Conservation (phyloP, 768 basidiomycete species). For the Hygrocybe coccinea region DNA sequence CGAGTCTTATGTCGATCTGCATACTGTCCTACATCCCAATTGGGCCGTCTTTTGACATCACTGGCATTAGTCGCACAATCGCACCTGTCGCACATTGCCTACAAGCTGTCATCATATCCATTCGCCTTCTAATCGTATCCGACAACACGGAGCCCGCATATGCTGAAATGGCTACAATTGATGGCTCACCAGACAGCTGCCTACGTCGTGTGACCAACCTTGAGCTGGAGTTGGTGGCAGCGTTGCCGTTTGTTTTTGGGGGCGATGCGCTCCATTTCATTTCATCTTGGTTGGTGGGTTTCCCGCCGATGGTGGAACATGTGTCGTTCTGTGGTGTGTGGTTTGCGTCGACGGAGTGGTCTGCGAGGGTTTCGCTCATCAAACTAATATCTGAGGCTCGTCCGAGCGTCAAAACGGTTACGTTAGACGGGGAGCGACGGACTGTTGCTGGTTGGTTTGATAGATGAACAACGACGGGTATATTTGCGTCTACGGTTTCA, state of each 20-base stretch:
- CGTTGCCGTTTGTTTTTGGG: neutral
- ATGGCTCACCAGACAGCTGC: too few relatives aligned
- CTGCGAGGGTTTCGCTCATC: neutral
- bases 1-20: neutral
- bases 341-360: neutral
- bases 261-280: neutral
- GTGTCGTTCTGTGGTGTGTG: neutral
- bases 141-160: neutral
- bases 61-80: neutral
- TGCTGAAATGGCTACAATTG: too few relatives aligned
- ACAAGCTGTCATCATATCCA: neutral
- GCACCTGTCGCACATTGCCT: neutral
- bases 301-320: neutral
- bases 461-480: neutral
- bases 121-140: neutral
- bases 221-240: neutral
- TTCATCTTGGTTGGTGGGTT: neutral
- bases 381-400: neutral
- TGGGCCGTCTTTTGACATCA: neutral
- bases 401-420: neutral
- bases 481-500: too few relatives aligned
- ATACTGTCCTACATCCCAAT: neutral
- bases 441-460: neutral
- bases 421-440: neutral
- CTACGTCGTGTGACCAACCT: neutral